These are phyloP conservation scores for Martensiomyces pterosporus DNA, from an alignment of 192 early-diverging fungal genomes.

Conservation along the genomic window DNA sequence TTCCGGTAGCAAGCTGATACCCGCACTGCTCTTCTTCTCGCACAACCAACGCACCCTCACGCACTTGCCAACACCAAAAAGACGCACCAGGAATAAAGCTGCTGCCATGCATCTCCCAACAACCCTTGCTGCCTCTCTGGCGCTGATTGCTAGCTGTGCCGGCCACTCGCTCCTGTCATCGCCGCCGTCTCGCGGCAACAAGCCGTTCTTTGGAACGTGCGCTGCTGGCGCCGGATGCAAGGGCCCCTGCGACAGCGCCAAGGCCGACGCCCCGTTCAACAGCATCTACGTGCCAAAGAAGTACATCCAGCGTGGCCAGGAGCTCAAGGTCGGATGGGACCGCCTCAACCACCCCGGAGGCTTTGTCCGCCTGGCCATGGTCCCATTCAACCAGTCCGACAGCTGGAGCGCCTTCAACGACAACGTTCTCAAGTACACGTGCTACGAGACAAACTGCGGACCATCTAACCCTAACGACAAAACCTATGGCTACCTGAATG, in stretches of 20 bases:
- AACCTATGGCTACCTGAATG: conserved; percentile 52
- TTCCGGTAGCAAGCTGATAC: conserved; percentile 17
- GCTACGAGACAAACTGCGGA: conserved; percentile 58
- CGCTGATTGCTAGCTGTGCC: conserved; percentile 40
- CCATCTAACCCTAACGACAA: conserved; percentile 38
- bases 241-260: conserved; percentile 56
- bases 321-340: conserved; percentile 51
- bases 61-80: too few relatives aligned
- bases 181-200: conserved; percentile 38
- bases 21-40: not conserved
- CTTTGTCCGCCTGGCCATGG: conserved; percentile 59
- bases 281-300: conserved; percentile 52
- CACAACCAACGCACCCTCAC: conserved; percentile 6
- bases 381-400: conserved; percentile 57
- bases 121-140: conserved; percentile 23
- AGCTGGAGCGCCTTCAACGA: conserved; percentile 56
- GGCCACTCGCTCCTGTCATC: conserved; percentile 35
- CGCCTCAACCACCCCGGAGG: conserved; percentile 62
- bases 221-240: conserved; percentile 58
- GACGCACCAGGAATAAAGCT: not conserved
- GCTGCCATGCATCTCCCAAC: conserved; percentile 30
- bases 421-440: conserved; percentile 52
- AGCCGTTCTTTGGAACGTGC: conserved; percentile 46
- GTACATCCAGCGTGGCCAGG: conserved; percentile 53
- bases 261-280: conserved; percentile 51